Evolutionary conservation across 805 yeast genomes (phyloP).

Genomic region (Ogataea chonburiensis): DNA sequence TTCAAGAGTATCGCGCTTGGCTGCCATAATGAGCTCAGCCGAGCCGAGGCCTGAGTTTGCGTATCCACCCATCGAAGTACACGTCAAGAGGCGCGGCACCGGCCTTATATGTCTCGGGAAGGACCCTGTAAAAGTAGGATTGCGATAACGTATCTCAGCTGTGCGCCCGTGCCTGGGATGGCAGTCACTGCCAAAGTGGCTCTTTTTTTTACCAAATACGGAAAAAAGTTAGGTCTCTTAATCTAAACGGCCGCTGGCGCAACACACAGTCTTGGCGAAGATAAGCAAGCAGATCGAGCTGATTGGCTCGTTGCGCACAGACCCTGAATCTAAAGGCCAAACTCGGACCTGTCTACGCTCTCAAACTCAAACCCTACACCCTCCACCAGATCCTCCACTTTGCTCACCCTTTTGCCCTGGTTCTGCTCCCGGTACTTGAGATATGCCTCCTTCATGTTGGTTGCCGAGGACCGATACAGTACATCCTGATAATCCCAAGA

Average conservation of each 20-base stretch:
- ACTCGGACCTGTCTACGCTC: slow-evolving; percentile 12
- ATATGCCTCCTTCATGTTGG: slow-evolving; percentile 46
- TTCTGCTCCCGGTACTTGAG: slow-evolving; percentile 39
- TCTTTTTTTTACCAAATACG: slow-evolving; percentile 3
- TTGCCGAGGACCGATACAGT: slow-evolving; percentile 42
- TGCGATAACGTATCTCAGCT: slow-evolving; percentile 4
- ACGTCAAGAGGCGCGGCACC: neutral
- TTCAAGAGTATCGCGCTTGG: slow-evolving; percentile 25
- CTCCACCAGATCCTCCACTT: slow-evolving; percentile 11
- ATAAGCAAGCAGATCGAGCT: neutral
- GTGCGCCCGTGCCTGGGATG: neutral
- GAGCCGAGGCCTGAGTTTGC: slow-evolving; percentile 35
- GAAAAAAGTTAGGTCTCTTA: neutral
- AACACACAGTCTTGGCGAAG: slow-evolving; percentile 2
- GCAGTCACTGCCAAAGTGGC: neutral
- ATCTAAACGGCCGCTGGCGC: neutral
- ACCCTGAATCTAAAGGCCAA: no score
- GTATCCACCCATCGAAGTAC: slow-evolving; percentile 31
- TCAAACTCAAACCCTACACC: slow-evolving; percentile 17
- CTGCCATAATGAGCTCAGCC: slow-evolving; percentile 24
- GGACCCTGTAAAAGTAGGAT: neutral
- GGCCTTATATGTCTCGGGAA: neutral
- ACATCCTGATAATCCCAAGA: slow-evolving; percentile 51
- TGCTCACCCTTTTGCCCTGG: slow-evolving; percentile 30
- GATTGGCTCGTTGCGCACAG: no score